Evolutionary conservation across 2,329 filamentous ascomycete species (phyloP).

Genomic region (Exophiala sp.): DNA sequence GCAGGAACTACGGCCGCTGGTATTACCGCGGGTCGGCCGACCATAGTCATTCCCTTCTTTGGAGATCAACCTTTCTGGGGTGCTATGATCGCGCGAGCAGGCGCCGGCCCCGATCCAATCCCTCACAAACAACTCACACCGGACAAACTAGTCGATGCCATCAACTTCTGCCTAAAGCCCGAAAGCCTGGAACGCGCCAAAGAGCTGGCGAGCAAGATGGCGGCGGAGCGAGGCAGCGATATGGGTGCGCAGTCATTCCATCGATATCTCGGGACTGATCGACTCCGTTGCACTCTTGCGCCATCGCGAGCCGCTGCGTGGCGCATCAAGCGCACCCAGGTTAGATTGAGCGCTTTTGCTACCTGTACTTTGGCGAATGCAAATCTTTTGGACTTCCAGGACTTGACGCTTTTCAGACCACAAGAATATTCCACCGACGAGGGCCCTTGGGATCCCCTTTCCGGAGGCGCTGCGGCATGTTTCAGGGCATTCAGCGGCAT

Average conservation of each 20-base stretch:
- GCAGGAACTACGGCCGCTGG: slow-evolving; percentile 84
- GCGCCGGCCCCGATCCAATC: slow-evolving; percentile 67
- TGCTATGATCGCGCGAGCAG: slow-evolving; percentile 67
- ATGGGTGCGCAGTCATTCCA: slow-evolving; percentile 66
- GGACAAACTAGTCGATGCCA: slow-evolving; percentile 62
- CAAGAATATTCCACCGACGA: slow-evolving; percentile 53
- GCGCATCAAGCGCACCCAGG: slow-evolving; percentile 45
- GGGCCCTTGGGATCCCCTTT: slow-evolving; percentile 52
- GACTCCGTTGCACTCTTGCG: slow-evolving; percentile 64
- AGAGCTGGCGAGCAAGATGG: slow-evolving; percentile 42
- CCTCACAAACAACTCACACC: slow-evolving; percentile 65
- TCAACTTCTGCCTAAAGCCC: slow-evolving; percentile 57
- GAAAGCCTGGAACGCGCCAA: slow-evolving; percentile 54
- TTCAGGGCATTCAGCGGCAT: slow-evolving; percentile 55
- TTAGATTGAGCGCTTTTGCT: slow-evolving; percentile 51
- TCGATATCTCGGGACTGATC: slow-evolving; percentile 61
- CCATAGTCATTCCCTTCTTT: slow-evolving; percentile 81
- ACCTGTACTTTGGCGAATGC: slow-evolving; percentile 54
- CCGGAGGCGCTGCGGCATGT: slow-evolving; percentile 43
- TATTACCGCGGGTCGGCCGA: slow-evolving; percentile 76
- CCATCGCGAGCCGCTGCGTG: slow-evolving; percentile 60
- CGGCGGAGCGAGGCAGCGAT: slow-evolving; percentile 60
- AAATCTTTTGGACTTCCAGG: slow-evolving; percentile 59
- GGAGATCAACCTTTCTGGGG: slow-evolving; percentile 83
- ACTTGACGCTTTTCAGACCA: slow-evolving; percentile 47